A percentile compares a stretch with the other conserved stretches of the same genome.
phyloP scores from a whole-genome alignment of 2,329 filamentous ascomycete species.

The Aspergillus sp. region DNA sequence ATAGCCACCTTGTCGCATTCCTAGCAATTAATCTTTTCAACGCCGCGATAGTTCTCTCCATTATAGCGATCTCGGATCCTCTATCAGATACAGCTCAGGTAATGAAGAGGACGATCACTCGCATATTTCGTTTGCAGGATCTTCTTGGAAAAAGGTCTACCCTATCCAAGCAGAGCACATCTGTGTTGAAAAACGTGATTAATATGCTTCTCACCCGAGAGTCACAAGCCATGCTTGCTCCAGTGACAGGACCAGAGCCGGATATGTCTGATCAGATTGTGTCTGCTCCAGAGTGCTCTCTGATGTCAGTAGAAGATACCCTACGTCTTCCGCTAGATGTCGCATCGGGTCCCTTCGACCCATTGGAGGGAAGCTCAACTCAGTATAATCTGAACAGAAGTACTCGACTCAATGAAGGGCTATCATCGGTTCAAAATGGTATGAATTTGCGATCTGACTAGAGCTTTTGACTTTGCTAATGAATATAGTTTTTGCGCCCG shows the following conservation, averaged over 20 bases:
- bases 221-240: conserved; percentile 18
- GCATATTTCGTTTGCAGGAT: conserved; percentile 39
- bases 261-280: conserved; percentile 1
- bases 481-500: conserved; percentile 4
- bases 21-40: conserved; percentile 44
- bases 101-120: conserved; percentile 39
- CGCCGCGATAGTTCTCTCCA: conserved; percentile 39
- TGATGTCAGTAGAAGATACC: conserved; percentile 19
- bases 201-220: conserved; percentile 20
- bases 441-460: not conserved
- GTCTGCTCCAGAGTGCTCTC: not conserved
- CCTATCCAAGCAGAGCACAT: conserved; percentile 31
- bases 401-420: conserved; percentile 17
- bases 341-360: conserved; percentile 4
- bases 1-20: conserved; percentile 42
- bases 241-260: conserved; percentile 7
- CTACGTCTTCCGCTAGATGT: conserved; percentile 16
- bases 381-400: conserved; percentile 7
- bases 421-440: conserved; percentile 20
- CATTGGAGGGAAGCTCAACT: conserved; percentile 1
- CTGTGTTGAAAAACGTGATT: conserved; percentile 18
- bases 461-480: not conserved
- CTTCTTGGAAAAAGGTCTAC: conserved; percentile 28
- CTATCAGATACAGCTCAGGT: conserved; percentile 40
- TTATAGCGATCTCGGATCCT: conserved; percentile 39